Base-by-base conservation (phyloP, 768 basidiomycete species). In the Sarcodon sp. region DNA sequence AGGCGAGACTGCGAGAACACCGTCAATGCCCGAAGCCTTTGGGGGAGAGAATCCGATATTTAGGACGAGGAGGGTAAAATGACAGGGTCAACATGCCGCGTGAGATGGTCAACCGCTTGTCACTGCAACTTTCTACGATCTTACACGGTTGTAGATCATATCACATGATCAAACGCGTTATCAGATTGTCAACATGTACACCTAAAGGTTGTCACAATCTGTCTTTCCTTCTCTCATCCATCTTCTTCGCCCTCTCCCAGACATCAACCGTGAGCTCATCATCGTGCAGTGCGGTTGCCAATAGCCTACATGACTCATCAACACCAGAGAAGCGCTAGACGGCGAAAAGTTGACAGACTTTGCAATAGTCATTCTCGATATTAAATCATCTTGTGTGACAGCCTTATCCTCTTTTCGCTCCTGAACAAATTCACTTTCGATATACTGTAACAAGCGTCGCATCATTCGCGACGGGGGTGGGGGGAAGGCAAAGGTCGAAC, bases 361-460 rank as follows among this genome's bases (percentile, higher is more conserved):
- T 31, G 85, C 78, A 12, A 85, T 59, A 38, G 73, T 72, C 76
- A 89, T 83, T 46, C 76, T 65, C 46, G 72, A 73, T 48, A 84
- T 72, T 45, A 90, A 66, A 50, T 85, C 77, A 16, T 87, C 78
- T 0, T 78, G 64, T 18, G 75, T 70, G 15, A 67, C 58, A 10
- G 60, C 61, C 11, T 55, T 59, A 47, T 68, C 57, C 39, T 61
- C 57, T 57, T 68, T 68, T 44, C 73, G 61, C 45, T 65, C 63
- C 48, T 54, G 59, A 27, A 75, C 83, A 57, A 89, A 90, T 48
- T 87, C 83, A 5, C 80, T 72, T 68, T 87, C 82, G 34, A 90
- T 82, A 54, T 80, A 67, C 87, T 89, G 46, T 7, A 50, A 27
- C 48, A 39, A 18, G 37, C 34, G n/a, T 21, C 31, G 21, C 32